Base-by-base conservation (phyloP, 2,329 filamentous ascomycete genomes). In the Pseudogymnoascus sp. region DNA sequence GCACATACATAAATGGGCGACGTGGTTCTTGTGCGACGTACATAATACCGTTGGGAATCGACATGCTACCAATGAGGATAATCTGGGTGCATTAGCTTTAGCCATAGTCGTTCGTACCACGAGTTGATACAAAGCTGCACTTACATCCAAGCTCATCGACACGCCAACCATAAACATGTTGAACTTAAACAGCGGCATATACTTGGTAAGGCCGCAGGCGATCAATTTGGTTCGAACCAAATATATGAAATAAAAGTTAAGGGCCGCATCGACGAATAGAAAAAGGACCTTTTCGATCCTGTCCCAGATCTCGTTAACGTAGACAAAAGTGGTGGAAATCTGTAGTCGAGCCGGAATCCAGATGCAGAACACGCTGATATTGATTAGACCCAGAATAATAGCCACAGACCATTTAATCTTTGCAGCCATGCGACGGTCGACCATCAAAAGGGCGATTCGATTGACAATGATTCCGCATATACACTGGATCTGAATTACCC, bases 401-500 rank as follows among this genome's bases (percentile, higher is more conserved):
- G 78, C 75, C 57, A 63, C 51, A 63, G 62, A 37, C 62, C 41
- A 60, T 73, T 82, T 63, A 45, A 63, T 19, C 21, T 48, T 60
- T 19, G 43, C 16, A 51, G 39, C 62, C 39, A 57, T 39, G 34
- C 62, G 62, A 23, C 72, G 73, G 48, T 78, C 73, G 13, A 79
- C 76, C 11, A 79, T 75, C 37, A 84, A 78, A 41, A 84, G 76
- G 0, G 77, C 75, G 21, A 83, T 79, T 62, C 82, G 77, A 67
- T 83, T 84, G 70, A 83, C 79, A 67, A 84, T 82, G 57, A 84
- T 83, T 67, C 83, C 81, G 73, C 83, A 77, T 1, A 83, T 68
- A 1, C 82, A 72, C 65, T 83, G 81, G 13, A 83, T 77, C 65
- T 80, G 73, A 16, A 80, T 74, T 0, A 77, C 74, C 78, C 79